Percentiles rank a stretch among this genome's conserved stretches.
Conservation (phyloP, 768 basidiomycete genomes). For the Lanmaoa rubissima region DNA sequence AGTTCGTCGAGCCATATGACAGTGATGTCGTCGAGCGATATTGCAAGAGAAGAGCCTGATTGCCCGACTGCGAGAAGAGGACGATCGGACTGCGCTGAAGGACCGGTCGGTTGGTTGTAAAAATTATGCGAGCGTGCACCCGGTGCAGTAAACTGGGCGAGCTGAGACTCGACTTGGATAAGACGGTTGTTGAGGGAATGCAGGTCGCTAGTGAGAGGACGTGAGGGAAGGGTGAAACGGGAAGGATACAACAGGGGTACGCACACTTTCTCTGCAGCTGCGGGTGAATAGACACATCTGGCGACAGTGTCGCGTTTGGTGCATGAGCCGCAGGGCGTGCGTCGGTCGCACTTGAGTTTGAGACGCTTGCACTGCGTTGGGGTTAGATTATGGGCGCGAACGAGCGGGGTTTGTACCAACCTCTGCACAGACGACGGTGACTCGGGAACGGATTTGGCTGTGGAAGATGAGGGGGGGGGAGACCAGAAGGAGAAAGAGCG, state of each 20-base stretch:
- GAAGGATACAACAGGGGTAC: constrained; percentile 25
- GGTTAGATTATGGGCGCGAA: constrained; percentile 3
- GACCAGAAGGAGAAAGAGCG: constrained; percentile 3
- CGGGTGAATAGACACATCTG: constrained; percentile 75
- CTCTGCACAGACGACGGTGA: constrained; percentile 83
- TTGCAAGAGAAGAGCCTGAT: constrained; percentile 47
- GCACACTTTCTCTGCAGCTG: constrained; percentile 83
- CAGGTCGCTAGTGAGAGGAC: constrained; percentile 51
- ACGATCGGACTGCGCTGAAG: constrained; percentile 21
- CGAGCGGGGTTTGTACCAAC: constrained; percentile 36
- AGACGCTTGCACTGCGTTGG: constrained; percentile 73
- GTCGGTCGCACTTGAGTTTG: constrained; percentile 82
- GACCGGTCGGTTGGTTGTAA: constrained; percentile 10
- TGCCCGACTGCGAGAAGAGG: constrained; percentile 38
- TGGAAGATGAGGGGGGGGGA: constrained; percentile 2
- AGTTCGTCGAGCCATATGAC: constrained; percentile 61
- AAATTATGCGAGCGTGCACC: constrained; percentile 25
- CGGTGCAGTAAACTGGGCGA: constrained; percentile 46
- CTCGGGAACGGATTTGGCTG: constrained; percentile 71
- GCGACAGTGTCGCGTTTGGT: constrained; percentile 73
- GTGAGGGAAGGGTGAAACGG: not conserved
- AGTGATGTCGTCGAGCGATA: constrained; percentile 56
- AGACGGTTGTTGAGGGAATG: constrained; percentile 83
- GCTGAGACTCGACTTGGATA: constrained; percentile 61
- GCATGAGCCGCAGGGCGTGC: constrained; percentile 74